phyloP scores from a whole-genome alignment of 305 asterid species.

The Striga hermonthica region DNA sequence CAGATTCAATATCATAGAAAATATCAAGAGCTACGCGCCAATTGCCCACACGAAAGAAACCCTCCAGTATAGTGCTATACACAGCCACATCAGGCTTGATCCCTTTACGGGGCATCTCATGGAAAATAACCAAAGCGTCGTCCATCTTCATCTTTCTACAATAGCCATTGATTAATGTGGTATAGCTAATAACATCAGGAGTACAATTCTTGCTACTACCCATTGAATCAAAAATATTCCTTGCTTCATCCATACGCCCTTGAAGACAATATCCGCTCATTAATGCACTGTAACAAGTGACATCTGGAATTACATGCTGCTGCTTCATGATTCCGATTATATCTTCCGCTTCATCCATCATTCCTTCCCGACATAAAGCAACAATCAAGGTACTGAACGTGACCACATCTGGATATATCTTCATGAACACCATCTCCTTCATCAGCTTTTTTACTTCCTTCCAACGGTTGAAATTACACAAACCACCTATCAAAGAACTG shows the following conservation, averaged over 20 bases:
- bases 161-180: background rate
- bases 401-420: background rate
- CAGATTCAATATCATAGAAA: background rate
- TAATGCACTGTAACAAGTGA: background rate
- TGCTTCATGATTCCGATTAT: background rate
- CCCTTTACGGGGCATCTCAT: background rate
- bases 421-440: background rate
- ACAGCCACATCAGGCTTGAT: background rate
- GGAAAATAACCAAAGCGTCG: background rate
- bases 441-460: background rate
- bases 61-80: background rate
- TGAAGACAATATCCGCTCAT: background rate
- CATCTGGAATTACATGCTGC: background rate
- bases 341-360: background rate
- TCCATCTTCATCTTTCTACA: background rate
- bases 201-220: background rate
- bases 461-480: background rate
- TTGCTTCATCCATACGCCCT: conserved; percentile 3
- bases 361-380: background rate
- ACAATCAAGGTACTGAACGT: background rate
- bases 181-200: background rate
- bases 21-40: background rate
- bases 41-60: background rate
- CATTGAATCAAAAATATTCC: background rate
- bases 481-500: background rate